Percentiles rank a stretch among this genome's conserved stretches.
phyloP scores from a whole-genome alignment of 371 early-diverging fungal genomes.

The Mortierella sp. region DNA sequence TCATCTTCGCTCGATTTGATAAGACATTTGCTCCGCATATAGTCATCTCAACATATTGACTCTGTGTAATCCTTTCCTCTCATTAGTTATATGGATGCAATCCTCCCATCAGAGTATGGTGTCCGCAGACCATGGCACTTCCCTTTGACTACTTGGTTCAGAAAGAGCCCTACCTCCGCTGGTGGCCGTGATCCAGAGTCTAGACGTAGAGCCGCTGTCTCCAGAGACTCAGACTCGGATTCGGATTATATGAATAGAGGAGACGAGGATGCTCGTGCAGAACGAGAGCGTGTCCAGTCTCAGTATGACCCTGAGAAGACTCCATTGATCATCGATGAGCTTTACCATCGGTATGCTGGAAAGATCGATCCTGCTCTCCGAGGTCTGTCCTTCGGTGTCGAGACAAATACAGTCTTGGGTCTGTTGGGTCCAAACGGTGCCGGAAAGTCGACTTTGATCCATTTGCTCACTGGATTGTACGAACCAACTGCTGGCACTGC shows the following conservation, averaged over 20 bases:
- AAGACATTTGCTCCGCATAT: no score
- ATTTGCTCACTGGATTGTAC: constrained; percentile 75
- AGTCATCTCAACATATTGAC: not conserved
- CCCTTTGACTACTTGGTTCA: constrained; percentile 60
- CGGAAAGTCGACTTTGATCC: constrained; percentile 75
- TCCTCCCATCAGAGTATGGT: constrained; percentile 71
- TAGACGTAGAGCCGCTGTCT: not conserved
- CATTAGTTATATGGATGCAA: no score
- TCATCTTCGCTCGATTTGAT: not conserved
- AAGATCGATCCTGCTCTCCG: constrained; percentile 44
- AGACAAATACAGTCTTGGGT: constrained; percentile 63
- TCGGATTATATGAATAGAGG: constrained; percentile 36
- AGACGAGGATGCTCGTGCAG: constrained; percentile 71
- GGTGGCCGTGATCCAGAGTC: constrained; percentile 23
- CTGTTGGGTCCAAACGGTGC: constrained; percentile 71
- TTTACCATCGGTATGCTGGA: constrained; percentile 42
- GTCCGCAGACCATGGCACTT: constrained; percentile 73
- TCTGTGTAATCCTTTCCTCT: not conserved
- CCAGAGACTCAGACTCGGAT: no score
- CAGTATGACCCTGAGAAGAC: constrained; percentile 48
- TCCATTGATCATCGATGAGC: constrained; percentile 40
- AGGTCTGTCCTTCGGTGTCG: constrained; percentile 51
- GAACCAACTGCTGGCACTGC: constrained; percentile 68
- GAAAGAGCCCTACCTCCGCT: constrained; percentile 1
- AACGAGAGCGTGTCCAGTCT: constrained; percentile 67